Evolutionary conservation across 106 monocot genomes (phyloP), one percentile per base, ranked within the genome.

Genomic region (Acorus gramineus): DNA sequence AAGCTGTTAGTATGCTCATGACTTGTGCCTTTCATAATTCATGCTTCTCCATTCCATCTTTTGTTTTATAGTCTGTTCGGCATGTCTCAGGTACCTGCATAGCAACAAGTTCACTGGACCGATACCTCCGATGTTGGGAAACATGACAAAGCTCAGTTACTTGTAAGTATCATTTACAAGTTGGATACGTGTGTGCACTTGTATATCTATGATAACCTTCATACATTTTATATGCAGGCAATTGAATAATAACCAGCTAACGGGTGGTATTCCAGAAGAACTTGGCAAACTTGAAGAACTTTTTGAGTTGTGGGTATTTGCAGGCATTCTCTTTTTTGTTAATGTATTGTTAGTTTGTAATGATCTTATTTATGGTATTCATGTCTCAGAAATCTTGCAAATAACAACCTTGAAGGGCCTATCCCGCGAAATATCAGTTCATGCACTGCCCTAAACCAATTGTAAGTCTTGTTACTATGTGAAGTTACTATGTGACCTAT

Each of bases 141-240:
- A 92, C 73, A 91, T 98, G 96, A 70, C 88, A 61, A 98, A 85
- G 62, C 91, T 98, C 50, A 98, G 96, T 66, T 98, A 98, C 66
- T 71, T 98, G 96, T 98, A 57, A 81, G 85, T 14, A 9, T 13
- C 60, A 6, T 46, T 42, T 60, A 66, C 54, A 44, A 46, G 46
- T 62, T 43, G 8, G 48, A 4, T 61, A 59, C 44, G 49, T 52
- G 11, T 46, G 1, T 6, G 50, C 55, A 59, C 11, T 46, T 66
- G 56, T 65, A 5, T 52, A 11, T 60, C 8, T 52, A 54, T 52
- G 10, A 42, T 28, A 11, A 3, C 11, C 47, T 61, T 53, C 46
- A 53, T 28, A 57, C 11, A 10, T 4, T 56, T 45, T 42, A 10
- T 65, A 8, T 47, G 9, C 82, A 90, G 90, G 52, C 91, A 92